phyloP scores from a whole-genome alignment of 495 filamentous ascomycete species.

The Lasiosphaeriaceae sp. region DNA sequence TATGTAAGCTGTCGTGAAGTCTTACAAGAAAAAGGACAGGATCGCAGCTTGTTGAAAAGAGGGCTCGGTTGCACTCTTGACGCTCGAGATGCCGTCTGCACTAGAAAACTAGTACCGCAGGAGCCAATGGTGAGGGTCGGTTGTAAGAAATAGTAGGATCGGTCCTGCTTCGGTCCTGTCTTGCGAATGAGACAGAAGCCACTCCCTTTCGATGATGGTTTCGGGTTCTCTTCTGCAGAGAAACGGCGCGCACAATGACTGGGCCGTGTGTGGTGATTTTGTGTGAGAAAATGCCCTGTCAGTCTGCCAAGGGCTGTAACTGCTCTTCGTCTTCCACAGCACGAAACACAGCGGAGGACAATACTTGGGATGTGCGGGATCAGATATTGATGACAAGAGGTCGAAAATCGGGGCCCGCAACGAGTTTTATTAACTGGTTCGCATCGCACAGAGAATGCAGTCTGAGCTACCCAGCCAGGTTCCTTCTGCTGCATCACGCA shows the following conservation, averaged over 20 bases:
- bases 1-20: no score
- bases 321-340: not conserved
- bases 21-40: no score
- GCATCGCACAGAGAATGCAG: constrained; percentile 6
- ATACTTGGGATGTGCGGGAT: constrained; percentile 1
- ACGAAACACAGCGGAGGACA: not conserved
- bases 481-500: constrained; percentile 15
- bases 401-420: constrained; percentile 17
- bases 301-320: not conserved
- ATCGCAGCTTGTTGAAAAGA: no score
- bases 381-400: constrained; percentile 9
- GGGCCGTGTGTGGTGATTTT: not conserved
- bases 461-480: constrained; percentile 6
- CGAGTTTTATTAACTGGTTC: constrained; percentile 18
- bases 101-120: not conserved
- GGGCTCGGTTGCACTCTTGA: not conserved
- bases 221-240: not conserved
- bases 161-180: not conserved
- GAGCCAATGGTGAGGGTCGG: not conserved
- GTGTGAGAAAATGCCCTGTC: not conserved
- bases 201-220: not conserved
- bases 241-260: constrained; percentile 7
- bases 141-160: not conserved
- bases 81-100: not conserved
- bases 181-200: not conserved